Evolutionary conservation across 2,329 filamentous ascomycete genomes (phyloP), one percentile per base, ranked within the genome.

Genomic region (Neocatenulostroma microsporum): DNA sequence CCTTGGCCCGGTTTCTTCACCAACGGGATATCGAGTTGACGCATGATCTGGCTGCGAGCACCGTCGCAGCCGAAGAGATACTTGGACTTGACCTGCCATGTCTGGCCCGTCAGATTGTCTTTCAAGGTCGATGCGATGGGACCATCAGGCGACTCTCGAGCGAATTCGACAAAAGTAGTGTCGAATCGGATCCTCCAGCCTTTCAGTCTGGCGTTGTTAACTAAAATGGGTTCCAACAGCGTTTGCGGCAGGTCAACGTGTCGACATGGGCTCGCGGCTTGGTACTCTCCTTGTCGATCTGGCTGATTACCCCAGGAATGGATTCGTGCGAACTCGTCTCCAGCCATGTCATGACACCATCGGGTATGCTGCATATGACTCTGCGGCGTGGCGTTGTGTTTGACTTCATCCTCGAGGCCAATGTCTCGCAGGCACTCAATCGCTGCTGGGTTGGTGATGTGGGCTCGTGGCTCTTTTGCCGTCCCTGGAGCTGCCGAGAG

Each of bases 41-140:
- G 51, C 26, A 71, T 54, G 8, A 74, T 60, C 38, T 56, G 61
- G 50, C 64, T 72, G 30, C 64, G 53, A 1, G 60, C 68, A 12
- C 67, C 76, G 50, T 80, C 76, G 29, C 69, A 72, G 3, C 76
- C 76, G 42, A 79, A 76, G 6, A 80, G 57, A 43, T 73, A 80
- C 36, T 68, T 69, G 0, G 73, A 68, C 7, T 62, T 60, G 25
- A 80, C 64, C 17, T 47, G 44, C 52, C 72, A 75, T n/a, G 49
- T 55, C 17, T 48, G 44, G 15, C 54, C 49, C 3, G 55, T 56
- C n/a, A 62, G 23, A 3, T 46, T 49, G 31, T 67, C 62, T 24
- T 51, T 46, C n/a, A 67, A 41, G 5, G 51, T 57, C 6, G 59
- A 63, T 7, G 55, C 51, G 24, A 63, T 57, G 4, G 46, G 50